Evolutionary conservation across 1,284 basidiomycete genomes (phyloP), one percentile per base, ranked within the genome.

Genomic region (Puccinia polysora): DNA sequence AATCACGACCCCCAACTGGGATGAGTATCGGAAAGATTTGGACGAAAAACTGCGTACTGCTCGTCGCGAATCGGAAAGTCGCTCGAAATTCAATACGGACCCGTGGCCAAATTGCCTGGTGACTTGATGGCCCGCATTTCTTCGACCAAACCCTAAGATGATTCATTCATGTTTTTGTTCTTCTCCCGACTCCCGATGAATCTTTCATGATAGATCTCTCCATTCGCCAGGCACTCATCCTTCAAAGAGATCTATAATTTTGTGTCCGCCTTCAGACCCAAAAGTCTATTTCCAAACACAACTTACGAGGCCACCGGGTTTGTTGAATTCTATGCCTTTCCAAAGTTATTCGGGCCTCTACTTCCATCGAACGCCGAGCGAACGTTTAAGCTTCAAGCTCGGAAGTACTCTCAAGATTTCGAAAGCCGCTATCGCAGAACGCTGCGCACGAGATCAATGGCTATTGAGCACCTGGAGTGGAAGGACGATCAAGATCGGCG

Each of bases 211-310:
- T 34, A 58, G 65, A 15, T 45, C 47, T 68, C 23, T 40, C 65
- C 53, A 32, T 68, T 58, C 23, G 47, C 38, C 25, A 20, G 65
- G 23, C 65, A 68, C 36, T 68, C 65, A 36, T 68, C 65, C 10
- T 68, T 68, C 34, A 14, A 40, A 14, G 65, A 68, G 52, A 36
- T 68, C n/a, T 40, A 56, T 4, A 43, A 68, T 15, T 56, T 68
- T 15, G 34, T 68, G 18, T 68, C 65, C 1, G 40, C 40, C 10
- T 68, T 68, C 47, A 36, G 36, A 20, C 65, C 65, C 25, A 45
- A 58, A 14, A 32, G 50, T 20, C 34, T 68, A 25, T 68, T 68
- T n/a, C 65, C 65, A 1, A 68, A 68, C 28, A 68, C 65, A 1
- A 68, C 65, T 2, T 30, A 40, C 30, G 38, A 36, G 32, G 20